These are phyloP conservation scores for Neoscytalidium dimidiatum DNA, from an alignment of 2,329 filamentous ascomycete species.

Conservation along the genomic window DNA sequence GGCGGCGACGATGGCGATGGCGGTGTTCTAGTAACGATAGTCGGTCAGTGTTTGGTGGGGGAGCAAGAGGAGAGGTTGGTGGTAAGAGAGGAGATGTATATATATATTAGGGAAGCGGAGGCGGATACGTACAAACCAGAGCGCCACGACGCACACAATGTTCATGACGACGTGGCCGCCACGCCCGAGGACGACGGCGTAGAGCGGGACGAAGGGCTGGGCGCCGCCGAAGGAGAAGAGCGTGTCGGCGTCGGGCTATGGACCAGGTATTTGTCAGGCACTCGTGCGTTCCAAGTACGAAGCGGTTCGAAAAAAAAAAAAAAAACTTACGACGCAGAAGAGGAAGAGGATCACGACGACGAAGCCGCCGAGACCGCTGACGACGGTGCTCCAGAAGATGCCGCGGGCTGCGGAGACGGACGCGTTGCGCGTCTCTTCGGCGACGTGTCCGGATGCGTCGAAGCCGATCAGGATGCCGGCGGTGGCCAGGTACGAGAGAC, in stretches of 20 bases:
- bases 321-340: slow-evolving; percentile 46
- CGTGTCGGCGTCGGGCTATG: slow-evolving; percentile 52
- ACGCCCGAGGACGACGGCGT: slow-evolving; percentile 57
- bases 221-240: slow-evolving; percentile 57
- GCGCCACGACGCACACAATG: slow-evolving; percentile 53
- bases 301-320: background rate
- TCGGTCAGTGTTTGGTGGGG: background rate
- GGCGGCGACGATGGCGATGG: slow-evolving; percentile 60
- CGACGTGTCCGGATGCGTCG: slow-evolving; percentile 62
- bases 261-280: no score
- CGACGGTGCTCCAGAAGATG: slow-evolving; percentile 63
- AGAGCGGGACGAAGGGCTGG: slow-evolving; percentile 61
- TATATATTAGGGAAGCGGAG: no score
- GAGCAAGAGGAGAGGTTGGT: background rate
- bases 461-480: slow-evolving; percentile 63
- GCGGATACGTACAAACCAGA: slow-evolving; percentile 55
- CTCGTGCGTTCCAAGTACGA: no score
- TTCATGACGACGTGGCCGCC: slow-evolving; percentile 64
- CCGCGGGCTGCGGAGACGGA: slow-evolving; percentile 57
- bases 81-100: background rate
- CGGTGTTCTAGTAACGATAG: slow-evolving; percentile 52
- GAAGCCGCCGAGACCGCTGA: slow-evolving; percentile 58
- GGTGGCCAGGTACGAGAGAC: slow-evolving; percentile 62
- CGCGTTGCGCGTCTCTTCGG: slow-evolving; percentile 63
- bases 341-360: slow-evolving; percentile 60